Conservation (phyloP, 1,284 basidiomycete genomes). For the Cystobasidiaceae sp. region DNA sequence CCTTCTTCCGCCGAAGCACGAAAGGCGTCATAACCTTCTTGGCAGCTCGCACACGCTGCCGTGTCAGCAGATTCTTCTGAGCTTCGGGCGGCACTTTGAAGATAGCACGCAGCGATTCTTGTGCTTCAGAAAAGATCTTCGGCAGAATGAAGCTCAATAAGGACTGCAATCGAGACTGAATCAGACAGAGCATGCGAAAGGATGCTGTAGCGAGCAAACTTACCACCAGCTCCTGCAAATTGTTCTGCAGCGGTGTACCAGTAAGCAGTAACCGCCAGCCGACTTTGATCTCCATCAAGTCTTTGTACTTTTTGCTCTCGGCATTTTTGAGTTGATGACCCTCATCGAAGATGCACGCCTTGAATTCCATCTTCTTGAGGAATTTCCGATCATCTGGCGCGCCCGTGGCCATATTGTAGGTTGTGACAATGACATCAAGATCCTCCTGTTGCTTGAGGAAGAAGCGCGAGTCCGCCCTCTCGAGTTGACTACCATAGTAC, state of each 20-base stretch:
- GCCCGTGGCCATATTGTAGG: conserved; percentile 89
- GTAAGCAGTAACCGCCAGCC: conserved; percentile 89
- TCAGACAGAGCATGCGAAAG: neutral
- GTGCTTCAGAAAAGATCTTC: conserved; percentile 68
- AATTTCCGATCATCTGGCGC: conserved; percentile 83
- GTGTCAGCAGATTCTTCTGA: conserved; percentile 77
- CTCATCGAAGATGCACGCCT: conserved; percentile 91
- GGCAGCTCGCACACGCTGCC: conserved; percentile 55
- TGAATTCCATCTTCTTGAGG: conserved; percentile 82
- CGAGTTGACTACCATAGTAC: conserved; percentile 89
- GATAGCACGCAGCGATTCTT: conserved; percentile 78
- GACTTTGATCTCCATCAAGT: conserved; percentile 76
- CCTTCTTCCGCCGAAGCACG: conserved; percentile 89
- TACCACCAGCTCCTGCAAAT: conserved; percentile 88
- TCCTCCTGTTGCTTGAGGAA: conserved; percentile 57
- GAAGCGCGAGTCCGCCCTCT: conserved; percentile 70
- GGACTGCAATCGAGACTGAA: conserved; percentile 57
- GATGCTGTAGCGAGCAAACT: conserved; percentile 47
- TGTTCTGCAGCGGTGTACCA: conserved; percentile 83
- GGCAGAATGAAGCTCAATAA: conserved; percentile 97
- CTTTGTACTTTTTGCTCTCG: conserved; percentile 87
- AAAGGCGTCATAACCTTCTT: conserved; percentile 99
- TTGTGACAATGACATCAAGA: conserved; percentile 92
- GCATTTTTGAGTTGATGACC: conserved; percentile 96
- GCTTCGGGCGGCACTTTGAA: conserved; percentile 93